Percentiles rank a stretch among this genome's conserved stretches.
Conservation (phyloP, 371 early-diverging fungal species). For the Dipsacomyces acuminosporus region DNA sequence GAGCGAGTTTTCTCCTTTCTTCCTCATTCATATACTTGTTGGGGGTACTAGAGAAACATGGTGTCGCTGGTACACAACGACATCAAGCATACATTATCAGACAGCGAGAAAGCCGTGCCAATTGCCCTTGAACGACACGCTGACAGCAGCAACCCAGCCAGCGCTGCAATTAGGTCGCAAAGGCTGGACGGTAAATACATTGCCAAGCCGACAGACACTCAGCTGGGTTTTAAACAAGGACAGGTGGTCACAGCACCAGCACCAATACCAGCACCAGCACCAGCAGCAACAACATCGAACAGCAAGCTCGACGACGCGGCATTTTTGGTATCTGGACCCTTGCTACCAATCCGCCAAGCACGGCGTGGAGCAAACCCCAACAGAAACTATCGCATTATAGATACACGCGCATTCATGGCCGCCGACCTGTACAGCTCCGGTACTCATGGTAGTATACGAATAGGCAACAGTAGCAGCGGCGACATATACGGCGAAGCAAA, state of each 20-base stretch:
- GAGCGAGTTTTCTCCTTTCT: no score
- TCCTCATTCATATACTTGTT: no score
- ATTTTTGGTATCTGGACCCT: conserved; percentile 35
- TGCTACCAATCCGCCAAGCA: conserved; percentile 38
- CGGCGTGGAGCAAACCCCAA: conserved; percentile 32
- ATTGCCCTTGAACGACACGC: no score
- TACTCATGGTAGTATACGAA: background rate
- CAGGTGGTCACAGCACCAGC: no score
- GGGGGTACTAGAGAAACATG: background rate
- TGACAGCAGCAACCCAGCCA: no score
- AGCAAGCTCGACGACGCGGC: conserved; percentile 17
- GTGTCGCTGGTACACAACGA: background rate
- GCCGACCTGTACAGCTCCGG: conserved; percentile 2
- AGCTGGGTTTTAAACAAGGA: no score
- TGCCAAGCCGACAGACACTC: no score
- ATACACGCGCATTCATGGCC: conserved; percentile 17
- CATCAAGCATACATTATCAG: background rate
- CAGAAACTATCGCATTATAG: conserved; percentile 36
- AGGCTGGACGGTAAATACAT: no score
- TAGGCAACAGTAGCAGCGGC: conserved; percentile 1
- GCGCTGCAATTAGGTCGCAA: no score
- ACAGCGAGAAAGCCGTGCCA: no score
- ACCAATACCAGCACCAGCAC: no score
- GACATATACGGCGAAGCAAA: background rate
- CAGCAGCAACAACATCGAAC: no score